Evolutionary conservation across 352 stramenopile genomes (phyloP), one percentile per base, ranked within the genome.

Genomic region (Pythium guiyangense): DNA sequence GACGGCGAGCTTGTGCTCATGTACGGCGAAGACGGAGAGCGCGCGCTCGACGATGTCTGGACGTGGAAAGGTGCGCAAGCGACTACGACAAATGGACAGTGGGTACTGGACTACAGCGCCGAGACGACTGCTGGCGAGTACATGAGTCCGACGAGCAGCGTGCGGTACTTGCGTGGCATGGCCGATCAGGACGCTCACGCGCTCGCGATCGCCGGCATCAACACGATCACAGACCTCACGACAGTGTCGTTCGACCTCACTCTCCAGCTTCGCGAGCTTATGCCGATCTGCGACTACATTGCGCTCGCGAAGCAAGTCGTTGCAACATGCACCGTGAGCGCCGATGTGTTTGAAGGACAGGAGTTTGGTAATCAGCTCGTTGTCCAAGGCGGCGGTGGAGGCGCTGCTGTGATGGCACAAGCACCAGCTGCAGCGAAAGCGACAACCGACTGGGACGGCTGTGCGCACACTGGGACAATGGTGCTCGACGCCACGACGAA

Each of bases 171-270:
- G 14, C 66, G 62, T 34, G 74, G 67, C 20, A 82, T 97, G 55
- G 77, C 66, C 4, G 57, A 69, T 27, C 46, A 66, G 0, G 67
- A 96, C 50, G 72, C 84, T 8, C n/a, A 57, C 1, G 62, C 67
- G 8, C 72, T 98, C 40, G 57, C 74, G 40, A 50, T 47, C 31
- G 72, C 67, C 9, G 84, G 87, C 17, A 70, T 98, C 29, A 65
- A 75, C 11, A 90, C 76, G 31, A 88, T 98, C 56, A 49, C 59
- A 39, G 86, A 98, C 25, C 77, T 98, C 14, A 84, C 78, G 14
- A 53, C 61, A 14, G 44, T 91, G 4, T 53, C 70, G 2, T 76
- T 73, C n/a, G 78, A 85, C 49, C 62, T 70, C 40, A 83, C 73
- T 0, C 60, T 91, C 46, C 35, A 59, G 17, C 58, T 91, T n/a